These are phyloP conservation scores for Austroboletus rostrupii DNA, from an alignment of 1,284 basidiomycete species.

Conservation along the genomic window DNA sequence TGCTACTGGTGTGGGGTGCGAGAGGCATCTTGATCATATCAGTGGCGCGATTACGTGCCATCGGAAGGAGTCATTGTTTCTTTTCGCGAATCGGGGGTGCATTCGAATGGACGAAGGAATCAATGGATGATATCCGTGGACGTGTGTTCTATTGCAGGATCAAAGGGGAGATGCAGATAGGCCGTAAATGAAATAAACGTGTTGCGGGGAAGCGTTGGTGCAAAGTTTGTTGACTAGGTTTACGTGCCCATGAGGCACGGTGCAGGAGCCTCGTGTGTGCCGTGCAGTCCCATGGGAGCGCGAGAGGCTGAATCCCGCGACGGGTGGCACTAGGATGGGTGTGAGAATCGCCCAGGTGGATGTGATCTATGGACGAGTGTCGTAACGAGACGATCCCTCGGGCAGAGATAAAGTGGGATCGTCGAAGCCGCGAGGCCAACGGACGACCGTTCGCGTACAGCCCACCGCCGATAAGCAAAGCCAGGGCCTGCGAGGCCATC, in stretches of 20 bases:
- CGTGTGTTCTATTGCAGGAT: neutral
- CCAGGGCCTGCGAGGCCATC: neutral
- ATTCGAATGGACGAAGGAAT: conserved; percentile 6
- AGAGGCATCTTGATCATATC: conserved; percentile 1
- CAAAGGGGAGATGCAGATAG: conserved; percentile 6
- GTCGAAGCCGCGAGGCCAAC: conserved; percentile 11
- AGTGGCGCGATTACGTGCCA: conserved; percentile 14
- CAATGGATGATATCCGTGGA: neutral
- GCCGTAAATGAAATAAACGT: conserved; percentile 25
- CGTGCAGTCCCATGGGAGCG: conserved; percentile 4
- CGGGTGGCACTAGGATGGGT: conserved; percentile 5
- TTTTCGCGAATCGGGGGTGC: conserved; percentile 3
- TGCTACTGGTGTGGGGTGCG: conserved; percentile 8
- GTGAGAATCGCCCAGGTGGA: conserved; percentile 4
- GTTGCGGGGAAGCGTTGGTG: conserved; percentile 25
- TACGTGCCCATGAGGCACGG: conserved; percentile 4
- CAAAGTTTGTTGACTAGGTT: conserved; percentile 19
- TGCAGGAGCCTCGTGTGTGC: conserved; percentile 19
- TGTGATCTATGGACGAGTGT: too few relatives aligned
- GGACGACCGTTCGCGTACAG: neutral
- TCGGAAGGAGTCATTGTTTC: conserved; percentile 1
- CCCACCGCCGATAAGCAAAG: neutral
- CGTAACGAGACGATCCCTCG: neutral
- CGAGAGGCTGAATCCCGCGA: conserved; percentile 2
- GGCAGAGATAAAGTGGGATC: conserved; percentile 9